Conservation (phyloP, 495 filamentous ascomycete species). For the Xylaria castorea region DNA sequence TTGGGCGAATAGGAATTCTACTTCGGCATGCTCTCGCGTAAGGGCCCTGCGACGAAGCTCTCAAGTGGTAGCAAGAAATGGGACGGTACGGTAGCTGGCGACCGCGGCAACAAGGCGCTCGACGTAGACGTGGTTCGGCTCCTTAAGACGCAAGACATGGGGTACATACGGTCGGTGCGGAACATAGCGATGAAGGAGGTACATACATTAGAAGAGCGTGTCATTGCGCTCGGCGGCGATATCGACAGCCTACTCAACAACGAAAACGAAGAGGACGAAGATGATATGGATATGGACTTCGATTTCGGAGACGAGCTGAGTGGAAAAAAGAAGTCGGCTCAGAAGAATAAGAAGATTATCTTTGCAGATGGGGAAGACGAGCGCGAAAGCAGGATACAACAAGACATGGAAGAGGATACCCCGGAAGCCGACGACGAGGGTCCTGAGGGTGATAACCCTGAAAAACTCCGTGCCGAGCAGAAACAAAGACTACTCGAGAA, state of each 20-base stretch:
- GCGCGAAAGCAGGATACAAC: constrained; percentile 32
- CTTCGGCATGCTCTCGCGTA: constrained; percentile 81
- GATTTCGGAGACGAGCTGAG: constrained; percentile 29
- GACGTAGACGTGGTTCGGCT: constrained; percentile 78
- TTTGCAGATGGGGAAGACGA: constrained; percentile 50
- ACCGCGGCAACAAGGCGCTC: constrained; percentile 66
- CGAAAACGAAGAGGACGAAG: constrained; percentile 39
- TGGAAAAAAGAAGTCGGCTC: constrained; percentile 17
- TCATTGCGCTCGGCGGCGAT: constrained; percentile 45
- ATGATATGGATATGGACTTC: constrained; percentile 37
- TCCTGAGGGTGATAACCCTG: constrained; percentile 52
- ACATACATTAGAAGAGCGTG: constrained; percentile 51
- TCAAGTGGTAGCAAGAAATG: constrained; percentile 51
- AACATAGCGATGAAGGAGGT: constrained; percentile 57
- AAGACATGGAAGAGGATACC: constrained; percentile 38
- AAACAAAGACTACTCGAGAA: constrained; percentile 53
- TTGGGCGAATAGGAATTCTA: constrained; percentile 61
- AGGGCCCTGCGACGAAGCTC: constrained; percentile 45
- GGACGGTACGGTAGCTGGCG: constrained; percentile 63
- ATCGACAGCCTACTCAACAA: constrained; percentile 33
- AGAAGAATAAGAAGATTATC: constrained; percentile 51
- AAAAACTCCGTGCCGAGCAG: constrained; percentile 55
- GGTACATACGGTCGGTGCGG: constrained; percentile 76
- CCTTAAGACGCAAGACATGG: constrained; percentile 95
- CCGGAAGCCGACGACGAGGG: constrained; percentile 49